These are phyloP conservation scores for Pistacia integerrima DNA, from an alignment of 345 rosid genomes.

Conservation along the genomic window DNA sequence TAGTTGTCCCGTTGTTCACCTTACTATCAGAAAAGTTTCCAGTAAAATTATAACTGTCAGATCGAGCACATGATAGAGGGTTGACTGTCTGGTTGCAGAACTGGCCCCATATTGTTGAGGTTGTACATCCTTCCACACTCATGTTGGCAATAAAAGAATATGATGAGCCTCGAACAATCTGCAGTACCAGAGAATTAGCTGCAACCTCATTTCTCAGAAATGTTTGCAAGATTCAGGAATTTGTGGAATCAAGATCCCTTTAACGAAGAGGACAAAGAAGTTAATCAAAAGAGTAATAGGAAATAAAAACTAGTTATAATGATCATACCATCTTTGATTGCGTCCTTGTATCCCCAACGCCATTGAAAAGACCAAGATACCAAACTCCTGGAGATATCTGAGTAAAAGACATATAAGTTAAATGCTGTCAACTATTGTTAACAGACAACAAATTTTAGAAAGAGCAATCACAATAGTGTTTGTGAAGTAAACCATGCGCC, in stretches of 20 bases:
- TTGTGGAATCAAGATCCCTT: not conserved
- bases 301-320: slow-evolving; percentile 6
- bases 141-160: slow-evolving; percentile 83
- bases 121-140: slow-evolving; percentile 82
- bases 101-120: slow-evolving; percentile 76
- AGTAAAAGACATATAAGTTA: slow-evolving; percentile 22
- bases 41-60: slow-evolving; percentile 34
- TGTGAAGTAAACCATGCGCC: not conserved
- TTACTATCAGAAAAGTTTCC: slow-evolving; percentile 24
- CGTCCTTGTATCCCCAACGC: slow-evolving; percentile 79
- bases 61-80: slow-evolving; percentile 61
- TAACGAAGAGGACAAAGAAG: not conserved
- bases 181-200: slow-evolving; percentile 32
- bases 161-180: slow-evolving; percentile 71
- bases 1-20: slow-evolving; percentile 31
- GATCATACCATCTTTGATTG: slow-evolving; percentile 87
- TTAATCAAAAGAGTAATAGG: not conserved
- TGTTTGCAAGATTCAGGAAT: not conserved
- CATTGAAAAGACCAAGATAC: slow-evolving; percentile 92
- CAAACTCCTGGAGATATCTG: slow-evolving; percentile 88
- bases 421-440: slow-evolving; percentile 2
- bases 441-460: not conserved
- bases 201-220: slow-evolving; percentile 18
- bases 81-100: slow-evolving; percentile 82
- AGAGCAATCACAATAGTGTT: slow-evolving; percentile 5